A percentile compares a stretch with the other conserved stretches of the same genome.
Evolutionary conservation across 352 stramenopile species (phyloP).

Genomic region (Thalassiosira pacifica): DNA sequence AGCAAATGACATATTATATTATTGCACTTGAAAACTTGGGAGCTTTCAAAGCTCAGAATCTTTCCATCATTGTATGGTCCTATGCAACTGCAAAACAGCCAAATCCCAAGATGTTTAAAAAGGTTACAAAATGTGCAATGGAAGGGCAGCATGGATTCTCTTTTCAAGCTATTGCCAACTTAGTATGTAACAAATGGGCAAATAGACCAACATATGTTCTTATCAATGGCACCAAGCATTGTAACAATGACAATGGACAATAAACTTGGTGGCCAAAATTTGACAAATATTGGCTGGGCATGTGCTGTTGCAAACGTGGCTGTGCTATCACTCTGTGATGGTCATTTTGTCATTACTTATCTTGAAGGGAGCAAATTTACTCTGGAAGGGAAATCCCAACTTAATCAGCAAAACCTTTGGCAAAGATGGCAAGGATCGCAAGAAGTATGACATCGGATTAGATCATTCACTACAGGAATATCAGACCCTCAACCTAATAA

Average conservation of each 20-base stretch:
- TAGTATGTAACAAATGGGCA: too few species aligned
- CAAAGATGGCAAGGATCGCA: slow-evolving; percentile 12
- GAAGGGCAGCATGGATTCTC: slow-evolving; percentile 4
- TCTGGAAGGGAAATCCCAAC: background rate
- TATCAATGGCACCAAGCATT: too few species aligned
- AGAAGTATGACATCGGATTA: slow-evolving; percentile 17
- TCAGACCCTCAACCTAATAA: slow-evolving; percentile 15
- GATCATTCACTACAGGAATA: slow-evolving; percentile 11
- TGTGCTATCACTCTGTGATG: background rate
- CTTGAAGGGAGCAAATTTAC: background rate
- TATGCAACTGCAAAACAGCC: too few species aligned
- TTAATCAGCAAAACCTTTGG: slow-evolving; percentile 59
- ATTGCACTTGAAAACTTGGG: too few species aligned
- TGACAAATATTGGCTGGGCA: background rate
- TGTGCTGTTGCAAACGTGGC: background rate
- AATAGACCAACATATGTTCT: too few species aligned
- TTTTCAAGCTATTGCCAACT: background rate
- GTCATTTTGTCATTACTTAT: too few species aligned
- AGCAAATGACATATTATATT: too few species aligned
- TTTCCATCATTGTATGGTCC: too few species aligned
- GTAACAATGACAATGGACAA: too few species aligned
- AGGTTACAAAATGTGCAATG: background rate
- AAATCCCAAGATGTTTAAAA: too few species aligned
- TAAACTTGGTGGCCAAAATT: background rate
- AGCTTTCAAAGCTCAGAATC: too few species aligned